Evolutionary conservation across 78 protist species (phyloP).

Genomic region (Fonticula alba): DNA sequence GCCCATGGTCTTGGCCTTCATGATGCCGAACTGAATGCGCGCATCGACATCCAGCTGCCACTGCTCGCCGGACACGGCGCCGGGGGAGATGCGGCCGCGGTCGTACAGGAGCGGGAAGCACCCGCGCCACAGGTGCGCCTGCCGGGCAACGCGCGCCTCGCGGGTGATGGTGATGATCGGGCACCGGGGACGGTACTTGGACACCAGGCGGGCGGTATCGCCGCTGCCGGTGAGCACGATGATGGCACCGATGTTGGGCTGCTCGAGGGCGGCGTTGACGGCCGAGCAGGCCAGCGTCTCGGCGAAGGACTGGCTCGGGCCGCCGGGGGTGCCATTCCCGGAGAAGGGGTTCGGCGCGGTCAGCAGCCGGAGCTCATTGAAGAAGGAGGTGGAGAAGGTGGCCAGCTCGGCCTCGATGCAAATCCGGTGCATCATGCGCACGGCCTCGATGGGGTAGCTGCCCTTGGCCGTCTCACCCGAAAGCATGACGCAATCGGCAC

Average conservation of each 20-base stretch:
- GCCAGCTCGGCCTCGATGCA: not conserved
- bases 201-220: not conserved
- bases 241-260: not conserved
- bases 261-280: not conserved
- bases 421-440: slow-evolving; percentile 4
- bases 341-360: too few species aligned
- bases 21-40: slow-evolving; percentile 11
- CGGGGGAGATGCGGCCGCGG: not conserved
- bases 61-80: not conserved
- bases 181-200: slow-evolving; percentile 8
- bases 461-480: slow-evolving; percentile 69
- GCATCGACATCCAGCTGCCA: slow-evolving; percentile 16
- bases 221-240: not conserved
- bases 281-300: slow-evolving; percentile 5
- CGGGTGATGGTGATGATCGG: slow-evolving; percentile 14
- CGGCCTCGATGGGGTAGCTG: slow-evolving; percentile 24
- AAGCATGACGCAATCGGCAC: slow-evolving; percentile 71
- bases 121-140: slow-evolving; percentile 10
- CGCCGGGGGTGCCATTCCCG: too few species aligned
- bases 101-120: slow-evolving; percentile 4
- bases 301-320: not conserved
- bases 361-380: not conserved
- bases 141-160: not conserved
- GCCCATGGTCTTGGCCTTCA: not conserved
- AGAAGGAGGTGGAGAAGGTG: not conserved